Evolutionary conservation across 176 grass and related monocot genomes (phyloP).

Genomic region (Hordeum marinum): DNA sequence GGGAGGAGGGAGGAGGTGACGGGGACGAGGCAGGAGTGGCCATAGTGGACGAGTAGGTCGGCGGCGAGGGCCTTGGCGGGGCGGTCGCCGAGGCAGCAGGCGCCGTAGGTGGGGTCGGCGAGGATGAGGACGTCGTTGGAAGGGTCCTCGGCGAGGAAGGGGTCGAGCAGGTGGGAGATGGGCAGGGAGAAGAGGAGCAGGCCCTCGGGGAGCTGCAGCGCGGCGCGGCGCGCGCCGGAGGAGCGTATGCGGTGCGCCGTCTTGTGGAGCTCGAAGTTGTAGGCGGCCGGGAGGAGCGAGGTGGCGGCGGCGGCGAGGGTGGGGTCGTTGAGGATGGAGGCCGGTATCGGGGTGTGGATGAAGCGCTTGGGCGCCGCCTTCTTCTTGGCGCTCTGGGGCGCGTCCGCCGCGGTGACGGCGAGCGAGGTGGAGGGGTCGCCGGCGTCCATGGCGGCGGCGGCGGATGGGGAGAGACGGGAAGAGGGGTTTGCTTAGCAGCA

Average conservation of each 20-base stretch:
- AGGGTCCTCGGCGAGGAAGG: slow-evolving; percentile 40
- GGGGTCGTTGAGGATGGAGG: slow-evolving; percentile 69
- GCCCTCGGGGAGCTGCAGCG: slow-evolving; percentile 88
- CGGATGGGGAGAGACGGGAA: slow-evolving; percentile 3
- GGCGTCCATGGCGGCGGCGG: slow-evolving; percentile 50
- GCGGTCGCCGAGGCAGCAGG: slow-evolving; percentile 77
- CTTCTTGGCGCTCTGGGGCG: slow-evolving; percentile 17
- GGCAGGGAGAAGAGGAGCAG: slow-evolving; percentile 90
- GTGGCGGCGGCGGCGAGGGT: slow-evolving; percentile 60
- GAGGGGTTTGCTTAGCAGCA: slow-evolving; percentile 7
- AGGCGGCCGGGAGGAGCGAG: slow-evolving; percentile 60
- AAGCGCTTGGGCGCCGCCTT: slow-evolving; percentile 57
- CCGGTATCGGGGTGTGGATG: slow-evolving; percentile 75
- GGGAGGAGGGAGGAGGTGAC: slow-evolving; percentile 80
- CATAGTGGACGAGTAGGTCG: slow-evolving; percentile 88
- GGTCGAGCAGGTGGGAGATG: slow-evolving; percentile 68
- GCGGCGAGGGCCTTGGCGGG: slow-evolving; percentile 59
- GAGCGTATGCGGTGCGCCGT: slow-evolving; percentile 78
- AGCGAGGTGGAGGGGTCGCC: slow-evolving; percentile 35
- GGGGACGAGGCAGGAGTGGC: slow-evolving; percentile 93
- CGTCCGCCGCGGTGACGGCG: background rate
- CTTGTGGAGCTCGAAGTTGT: slow-evolving; percentile 92
- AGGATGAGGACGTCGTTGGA: slow-evolving; percentile 76
- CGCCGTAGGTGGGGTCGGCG: slow-evolving; percentile 85
- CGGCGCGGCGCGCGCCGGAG: slow-evolving; percentile 48